phyloP scores from a whole-genome alignment of 1,284 basidiomycete genomes.

The Volvariella volvacea region DNA sequence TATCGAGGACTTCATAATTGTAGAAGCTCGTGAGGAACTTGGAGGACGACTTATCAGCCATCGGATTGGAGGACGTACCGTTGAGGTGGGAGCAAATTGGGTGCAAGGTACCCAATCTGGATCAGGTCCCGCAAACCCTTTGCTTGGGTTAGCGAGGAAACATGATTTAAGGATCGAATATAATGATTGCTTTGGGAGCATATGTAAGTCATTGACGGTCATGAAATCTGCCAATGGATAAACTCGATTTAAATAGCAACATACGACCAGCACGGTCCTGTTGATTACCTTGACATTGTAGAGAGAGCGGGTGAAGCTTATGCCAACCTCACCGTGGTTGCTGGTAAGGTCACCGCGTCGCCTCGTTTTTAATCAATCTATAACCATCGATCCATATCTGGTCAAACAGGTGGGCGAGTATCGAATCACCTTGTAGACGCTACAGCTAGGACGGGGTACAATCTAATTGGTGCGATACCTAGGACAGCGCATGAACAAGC shows the following conservation, averaged over 20 bases:
- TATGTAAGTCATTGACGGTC: constrained; percentile 31
- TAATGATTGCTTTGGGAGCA: constrained; percentile 37
- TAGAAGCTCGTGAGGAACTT: constrained; percentile 54
- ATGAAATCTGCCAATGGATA: not conserved
- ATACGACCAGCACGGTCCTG: constrained; percentile 40
- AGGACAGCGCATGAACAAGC: constrained; percentile 36
- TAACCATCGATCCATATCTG: not conserved
- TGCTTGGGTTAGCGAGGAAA: constrained; percentile 52
- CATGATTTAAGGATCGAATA: constrained; percentile 42
- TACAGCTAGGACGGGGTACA: constrained; percentile 42
- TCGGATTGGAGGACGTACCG: constrained; percentile 36
- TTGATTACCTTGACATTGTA: constrained; percentile 40
- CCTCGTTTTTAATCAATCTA: not conserved
- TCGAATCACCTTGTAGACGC: constrained; percentile 37
- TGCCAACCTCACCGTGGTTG: constrained; percentile 31
- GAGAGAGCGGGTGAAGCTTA: constrained; percentile 34
- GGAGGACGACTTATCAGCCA: constrained; percentile 55
- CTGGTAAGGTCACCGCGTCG: constrained; percentile 24
- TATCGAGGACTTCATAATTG: constrained; percentile 52
- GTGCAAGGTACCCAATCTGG: constrained; percentile 56
- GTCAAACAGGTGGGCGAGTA: constrained; percentile 29
- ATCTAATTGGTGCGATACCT: constrained; percentile 36
- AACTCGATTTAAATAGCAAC: constrained; percentile 29
- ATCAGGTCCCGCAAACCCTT: constrained; percentile 50
- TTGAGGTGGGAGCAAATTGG: constrained; percentile 69